phyloP scores from a whole-genome alignment of 164 flowering plant species.

The Vitis amurensis region DNA sequence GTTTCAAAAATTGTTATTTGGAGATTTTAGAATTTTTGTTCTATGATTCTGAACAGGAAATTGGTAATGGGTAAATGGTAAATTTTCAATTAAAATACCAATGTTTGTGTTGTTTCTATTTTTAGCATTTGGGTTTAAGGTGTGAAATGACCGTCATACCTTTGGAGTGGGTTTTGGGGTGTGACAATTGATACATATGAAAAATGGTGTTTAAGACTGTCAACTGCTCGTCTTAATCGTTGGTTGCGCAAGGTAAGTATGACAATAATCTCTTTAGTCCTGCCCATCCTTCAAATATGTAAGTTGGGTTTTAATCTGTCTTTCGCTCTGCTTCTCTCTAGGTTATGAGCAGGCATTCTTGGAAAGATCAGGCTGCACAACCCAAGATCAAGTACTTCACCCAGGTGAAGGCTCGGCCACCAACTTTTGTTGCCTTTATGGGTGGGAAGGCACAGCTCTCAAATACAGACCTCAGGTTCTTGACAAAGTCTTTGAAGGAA shows the following conservation, averaged over 20 bases:
- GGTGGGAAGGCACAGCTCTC: slow-evolving; percentile 64
- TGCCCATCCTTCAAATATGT: neutral
- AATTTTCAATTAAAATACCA: no score
- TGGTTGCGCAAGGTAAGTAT: slow-evolving; percentile 82
- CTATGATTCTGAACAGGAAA: no score
- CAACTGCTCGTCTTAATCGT: slow-evolving; percentile 91
- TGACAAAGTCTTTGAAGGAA: slow-evolving; percentile 86
- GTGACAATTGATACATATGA: slow-evolving; percentile 54
- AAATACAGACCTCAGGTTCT: slow-evolving; percentile 80
- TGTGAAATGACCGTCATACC: no score
- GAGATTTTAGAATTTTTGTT: no score
- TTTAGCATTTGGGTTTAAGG: fast-evolving
- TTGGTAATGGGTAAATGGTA: no score
- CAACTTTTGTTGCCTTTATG: slow-evolving; percentile 89
- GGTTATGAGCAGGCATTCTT: slow-evolving; percentile 99
- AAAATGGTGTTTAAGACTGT: slow-evolving; percentile 89
- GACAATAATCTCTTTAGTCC: neutral
- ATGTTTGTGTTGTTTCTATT: no score
- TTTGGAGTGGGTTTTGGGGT: no score
- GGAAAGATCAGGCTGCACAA: slow-evolving; percentile 87
- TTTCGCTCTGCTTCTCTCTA: slow-evolving; percentile 13
- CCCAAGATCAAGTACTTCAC: slow-evolving; percentile 93
- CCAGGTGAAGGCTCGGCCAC: slow-evolving; percentile 97
- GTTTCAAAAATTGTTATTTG: no score
- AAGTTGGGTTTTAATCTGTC: neutral